Evolutionary conservation across 768 basidiomycete genomes (phyloP).

Genomic region (Tylopilus intermedius): DNA sequence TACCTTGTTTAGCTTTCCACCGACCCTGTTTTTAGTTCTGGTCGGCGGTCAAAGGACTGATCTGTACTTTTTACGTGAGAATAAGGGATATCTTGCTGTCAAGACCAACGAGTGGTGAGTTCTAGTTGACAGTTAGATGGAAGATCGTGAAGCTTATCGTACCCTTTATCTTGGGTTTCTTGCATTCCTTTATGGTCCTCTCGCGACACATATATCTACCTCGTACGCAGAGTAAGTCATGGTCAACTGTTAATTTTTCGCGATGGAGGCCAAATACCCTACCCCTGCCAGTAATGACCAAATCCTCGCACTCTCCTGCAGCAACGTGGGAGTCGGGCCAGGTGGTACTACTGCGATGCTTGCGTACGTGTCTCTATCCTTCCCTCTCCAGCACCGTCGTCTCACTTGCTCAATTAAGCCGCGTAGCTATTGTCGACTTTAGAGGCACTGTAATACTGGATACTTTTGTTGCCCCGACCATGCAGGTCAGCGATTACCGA

Average conservation of each 20-base stretch:
- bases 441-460: slow-evolving; percentile 57
- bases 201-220: slow-evolving; percentile 24
- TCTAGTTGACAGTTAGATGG: slow-evolving; percentile 14
- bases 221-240: slow-evolving; percentile 14
- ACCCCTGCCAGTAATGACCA: slow-evolving; percentile 36
- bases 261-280: slow-evolving; percentile 32
- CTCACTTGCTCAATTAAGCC: slow-evolving; percentile 30
- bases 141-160: slow-evolving; percentile 25
- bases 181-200: slow-evolving; percentile 5
- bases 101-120: slow-evolving; percentile 12
- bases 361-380: slow-evolving; percentile 48
- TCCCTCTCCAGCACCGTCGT: slow-evolving; percentile 2
- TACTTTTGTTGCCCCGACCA: slow-evolving; percentile 62
- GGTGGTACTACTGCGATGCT: slow-evolving; percentile 80
- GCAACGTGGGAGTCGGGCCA: slow-evolving; percentile 73
- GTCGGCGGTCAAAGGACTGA: slow-evolving; percentile 10
- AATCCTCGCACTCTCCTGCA: slow-evolving; percentile 57
- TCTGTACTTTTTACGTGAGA: slow-evolving; percentile 21
- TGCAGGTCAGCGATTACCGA: slow-evolving; percentile 67
- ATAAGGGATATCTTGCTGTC: slow-evolving; percentile 10
- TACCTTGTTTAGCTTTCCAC: slow-evolving; percentile 19
- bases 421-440: slow-evolving; percentile 52
- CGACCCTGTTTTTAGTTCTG: slow-evolving; percentile 12
- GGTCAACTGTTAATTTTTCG: slow-evolving; percentile 11
- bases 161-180: slow-evolving; percentile 17